These are phyloP conservation scores for Hippophae gyantsensis DNA, from an alignment of 306 rosid genomes.

Conservation along the genomic window DNA sequence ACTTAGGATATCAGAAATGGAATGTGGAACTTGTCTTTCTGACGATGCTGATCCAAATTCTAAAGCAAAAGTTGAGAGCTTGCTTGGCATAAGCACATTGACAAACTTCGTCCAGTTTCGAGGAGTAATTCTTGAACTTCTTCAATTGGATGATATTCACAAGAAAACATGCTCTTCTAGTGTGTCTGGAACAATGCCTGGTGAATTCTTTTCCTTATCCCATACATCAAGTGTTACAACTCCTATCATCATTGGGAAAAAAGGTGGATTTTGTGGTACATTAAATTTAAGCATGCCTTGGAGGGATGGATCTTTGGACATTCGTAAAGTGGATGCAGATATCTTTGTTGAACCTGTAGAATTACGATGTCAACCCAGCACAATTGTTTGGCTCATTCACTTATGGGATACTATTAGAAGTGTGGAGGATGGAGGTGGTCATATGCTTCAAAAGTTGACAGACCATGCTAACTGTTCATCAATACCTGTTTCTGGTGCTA, in stretches of 20 bases:
- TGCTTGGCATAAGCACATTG: constrained; percentile 71
- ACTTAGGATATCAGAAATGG: constrained; percentile 64
- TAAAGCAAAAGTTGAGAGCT: constrained; percentile 36
- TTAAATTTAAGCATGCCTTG: constrained; percentile 77
- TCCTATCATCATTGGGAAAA: constrained; percentile 59
- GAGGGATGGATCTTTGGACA: constrained; percentile 91
- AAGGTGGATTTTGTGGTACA: constrained; percentile 81
- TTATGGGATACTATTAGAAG: constrained; percentile 50
- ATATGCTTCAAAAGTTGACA: constrained; percentile 20
- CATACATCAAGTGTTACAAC: constrained; percentile 33
- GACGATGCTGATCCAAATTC: constrained; percentile 49
- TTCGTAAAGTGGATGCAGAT: constrained; percentile 74
- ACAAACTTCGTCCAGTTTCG: constrained; percentile 77
- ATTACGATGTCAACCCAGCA: constrained; percentile 67
- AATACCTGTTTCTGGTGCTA: constrained; percentile 26
- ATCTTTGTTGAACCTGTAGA: constrained; percentile 61
- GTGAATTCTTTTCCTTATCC: constrained; percentile 29
- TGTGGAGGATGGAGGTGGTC: constrained; percentile 32
- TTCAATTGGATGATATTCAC: constrained; percentile 43
- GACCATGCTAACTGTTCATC: constrained; percentile 35
- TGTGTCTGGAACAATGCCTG: constrained; percentile 22
- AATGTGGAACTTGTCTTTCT: constrained; percentile 76
- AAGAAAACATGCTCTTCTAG: constrained; percentile 16
- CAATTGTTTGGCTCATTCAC: constrained; percentile 54
- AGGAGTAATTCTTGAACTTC: constrained; percentile 67